Base-by-base conservation (phyloP, 2,329 filamentous ascomycete species). In the Alternaria sp. region DNA sequence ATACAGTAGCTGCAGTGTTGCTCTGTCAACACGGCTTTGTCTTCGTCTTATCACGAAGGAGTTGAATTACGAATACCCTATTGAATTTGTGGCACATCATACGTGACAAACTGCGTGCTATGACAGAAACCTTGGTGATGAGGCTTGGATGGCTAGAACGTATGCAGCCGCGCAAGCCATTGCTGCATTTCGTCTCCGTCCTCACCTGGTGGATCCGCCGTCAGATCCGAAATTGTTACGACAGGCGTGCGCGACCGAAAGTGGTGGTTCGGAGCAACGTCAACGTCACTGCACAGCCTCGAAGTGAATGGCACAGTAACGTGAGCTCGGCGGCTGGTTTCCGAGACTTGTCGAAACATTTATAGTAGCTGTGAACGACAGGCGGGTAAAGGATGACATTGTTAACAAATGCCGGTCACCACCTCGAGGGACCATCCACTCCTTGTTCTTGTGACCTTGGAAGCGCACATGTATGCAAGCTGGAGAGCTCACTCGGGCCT, bases 251-350 rank as follows among this genome's bases (percentile, higher is more conserved):
- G 60, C 56, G 56, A 55, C 65, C 64, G 55, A 61, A 68, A 60
- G 64, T 61, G 63, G 68, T 64, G 62, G 63, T 52, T 58, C 62
- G 62, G 59, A 59, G 66, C 64, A 62, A 62, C 53, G 60, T 60
- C 60, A 61, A 63, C 53, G 59, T 62, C 60, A 61, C 60, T 59
- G 60, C 65, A 69, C 69, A 73, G 69, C 69, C 71, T 71, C 64
- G 44, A 36, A 28, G 27, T 53, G 46, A 45, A 66, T 57, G 63
- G 68, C 66, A 70, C 67, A 69, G 69, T 67, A 67, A 59, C 52
- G 51, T 52, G 25, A 59, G 55, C 46, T 50, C 48, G 44, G 55
- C 12, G 49, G 45, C 41, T 38, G 50, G 59, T 53, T 38, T 36
- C 43, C 54, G 59, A 67, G 50, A 57, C 63, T 59, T 50, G 48